Evolutionary conservation across 441 rosid species (phyloP).

Genomic region (Geranium incanum): DNA sequence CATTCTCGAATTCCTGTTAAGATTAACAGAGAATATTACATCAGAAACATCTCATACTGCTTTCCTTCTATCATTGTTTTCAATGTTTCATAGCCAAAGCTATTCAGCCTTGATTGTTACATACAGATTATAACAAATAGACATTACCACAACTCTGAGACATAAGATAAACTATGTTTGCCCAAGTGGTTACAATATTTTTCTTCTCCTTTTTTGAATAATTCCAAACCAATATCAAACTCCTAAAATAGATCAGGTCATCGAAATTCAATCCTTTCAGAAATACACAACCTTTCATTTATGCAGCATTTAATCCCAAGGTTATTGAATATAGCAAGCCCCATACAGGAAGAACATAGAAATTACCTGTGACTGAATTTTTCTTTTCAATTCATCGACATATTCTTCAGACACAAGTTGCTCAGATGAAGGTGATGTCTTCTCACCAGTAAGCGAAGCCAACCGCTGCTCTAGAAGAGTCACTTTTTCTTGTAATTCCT

Average conservation of each 20-base stretch:
- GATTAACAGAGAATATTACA: constrained; percentile 13
- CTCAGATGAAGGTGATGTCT: constrained; percentile 34
- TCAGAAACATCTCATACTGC: background rate
- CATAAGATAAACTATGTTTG: background rate
- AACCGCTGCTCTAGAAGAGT: constrained; percentile 52
- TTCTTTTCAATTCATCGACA: constrained; percentile 59
- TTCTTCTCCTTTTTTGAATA: background rate
- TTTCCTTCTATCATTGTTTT: background rate
- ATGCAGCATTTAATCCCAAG: background rate
- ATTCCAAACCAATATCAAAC: background rate
- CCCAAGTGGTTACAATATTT: background rate
- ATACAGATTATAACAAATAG: background rate
- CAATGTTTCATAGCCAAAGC: background rate
- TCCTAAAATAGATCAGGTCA: background rate
- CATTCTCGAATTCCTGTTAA: constrained; percentile 71
- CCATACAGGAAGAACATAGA: background rate
- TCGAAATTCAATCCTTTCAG: background rate
- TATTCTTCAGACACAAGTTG: constrained; percentile 39
- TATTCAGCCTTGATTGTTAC: background rate
- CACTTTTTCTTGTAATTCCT: constrained; percentile 67
- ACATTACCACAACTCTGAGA: background rate
- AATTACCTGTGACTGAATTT: constrained; percentile 71
- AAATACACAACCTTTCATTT: background rate
- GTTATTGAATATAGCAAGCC: background rate
- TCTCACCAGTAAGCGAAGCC: constrained; percentile 43